Base-by-base conservation (phyloP, 2,329 filamentous ascomycete genomes). In the Magnaporthiopsis poae region DNA sequence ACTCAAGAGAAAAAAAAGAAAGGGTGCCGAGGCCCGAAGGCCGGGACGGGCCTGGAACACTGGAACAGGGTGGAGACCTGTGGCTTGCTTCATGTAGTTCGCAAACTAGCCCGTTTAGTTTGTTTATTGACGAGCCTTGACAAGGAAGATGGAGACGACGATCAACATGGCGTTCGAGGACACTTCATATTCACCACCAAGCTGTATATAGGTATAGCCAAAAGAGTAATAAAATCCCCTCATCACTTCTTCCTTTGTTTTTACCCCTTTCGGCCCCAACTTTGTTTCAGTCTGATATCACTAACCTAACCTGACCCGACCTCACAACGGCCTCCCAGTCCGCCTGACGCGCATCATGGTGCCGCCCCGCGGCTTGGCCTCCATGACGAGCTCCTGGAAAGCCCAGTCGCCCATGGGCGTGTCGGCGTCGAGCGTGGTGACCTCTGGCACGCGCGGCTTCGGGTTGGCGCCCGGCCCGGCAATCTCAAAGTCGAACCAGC, bases 401-500 rank as follows among this genome's bases (percentile, higher is more conserved):
- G 64, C 64, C 56, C 33, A n/a, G 46, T 65, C 64, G 35, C 64
- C 59, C 59, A 62, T 21, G 33, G 35, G 61, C 9, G 61, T 25
- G 29, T 61, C 59, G 52, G 46, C 46, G 46, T 56, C 46, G 46
- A 25, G 46, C 21, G 39, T 25, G 21, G 60, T 56, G 21, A 25
- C 61, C 64, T 59, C 60, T 8, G 35, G 35, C 60, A 52, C 33
- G 52, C 64, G 56, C 21, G 29, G 60, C n/a, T 33, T 39, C 18
- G 12, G 31, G 60, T 36, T 46, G 3, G 35, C 35, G 35, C 46
- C 36, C 9, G 61, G 35, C 13, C 60, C 60, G 9, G 25, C n/a
- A 13, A 39, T 39, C 31, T 67, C 61, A 8, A 69, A 11, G 31
- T 69, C 69, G n/a, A 69, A 59, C 62, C 65, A 65, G 12, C 67